Evolutionary conservation across 495 filamentous ascomycete species (phyloP), one percentile per base, ranked within the genome.

Genomic region (Lasiosphaeria hispida): DNA sequence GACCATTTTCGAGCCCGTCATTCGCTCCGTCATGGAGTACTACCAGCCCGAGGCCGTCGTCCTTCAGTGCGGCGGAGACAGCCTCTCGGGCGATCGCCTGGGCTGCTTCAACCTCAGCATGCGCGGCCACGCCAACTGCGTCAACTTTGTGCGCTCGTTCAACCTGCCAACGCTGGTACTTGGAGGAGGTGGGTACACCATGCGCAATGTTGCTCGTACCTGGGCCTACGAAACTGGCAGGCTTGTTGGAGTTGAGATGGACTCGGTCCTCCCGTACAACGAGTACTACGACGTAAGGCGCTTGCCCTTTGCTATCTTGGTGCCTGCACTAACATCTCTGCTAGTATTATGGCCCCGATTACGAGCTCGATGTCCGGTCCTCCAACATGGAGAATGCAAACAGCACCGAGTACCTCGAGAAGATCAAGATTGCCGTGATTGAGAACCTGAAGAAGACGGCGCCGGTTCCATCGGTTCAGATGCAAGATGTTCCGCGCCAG

Each of bases 351-450:
- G 92, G 88, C 7, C 94, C 94, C 0, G 94, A 99, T 65, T 99
- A 94, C 69, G 89, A 96, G 69, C 83, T 99, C 30, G 88, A 97
- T 66, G 94, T 99, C 14, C 88, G 91, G 11, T 83, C 94, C 9
- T 96, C 91, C 3, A 99, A 99, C 62, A 99, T 97, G 94, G 94
- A 99, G 69, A 99, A 99, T 64, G 90, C 93, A 14, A 99, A 99
- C 69, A 92, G 89, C 34, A 81, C 77, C 58, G 94, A 97, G 64
- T 99, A 99, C 59, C 82, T 98, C 4, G 88, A 96, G 62, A 97
- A 96, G 77, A 99, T 99, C 72, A 93, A 91, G 68, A 84, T 80
- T 17, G 85, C 92, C 55, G 88, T 99, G 39, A 87, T 96, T 47
- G 92, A 96, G 55, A 99, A 99, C 65, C 83, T 99, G 4, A 87